Percentiles rank a stretch among this genome's conserved stretches.
These are phyloP conservation scores for Exsudoporus floridanus DNA, from an alignment of 1,284 basidiomycete species.

Conservation along the genomic window DNA sequence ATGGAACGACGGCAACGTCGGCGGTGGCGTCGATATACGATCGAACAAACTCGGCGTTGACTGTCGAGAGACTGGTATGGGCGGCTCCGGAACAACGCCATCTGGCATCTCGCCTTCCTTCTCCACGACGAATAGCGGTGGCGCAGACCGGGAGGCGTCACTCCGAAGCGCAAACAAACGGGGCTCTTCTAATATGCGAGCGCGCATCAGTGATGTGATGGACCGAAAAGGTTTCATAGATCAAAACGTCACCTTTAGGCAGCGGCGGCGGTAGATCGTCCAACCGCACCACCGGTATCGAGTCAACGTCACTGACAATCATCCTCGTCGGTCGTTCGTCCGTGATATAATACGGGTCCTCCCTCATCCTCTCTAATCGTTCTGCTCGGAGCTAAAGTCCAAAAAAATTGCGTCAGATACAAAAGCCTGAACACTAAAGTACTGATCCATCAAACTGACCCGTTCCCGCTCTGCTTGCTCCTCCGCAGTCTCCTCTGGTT, in stretches of 20 bases:
- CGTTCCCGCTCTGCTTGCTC: constrained; percentile 57
- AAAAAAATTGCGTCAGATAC: background rate
- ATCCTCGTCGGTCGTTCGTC: constrained; percentile 52
- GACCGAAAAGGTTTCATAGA: background rate
- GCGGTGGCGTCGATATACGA: constrained; percentile 39
- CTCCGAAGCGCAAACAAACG: constrained; percentile 43
- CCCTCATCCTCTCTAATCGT: constrained; percentile 67
- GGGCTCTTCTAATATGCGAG: constrained; percentile 28
- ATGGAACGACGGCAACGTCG: constrained; percentile 51
- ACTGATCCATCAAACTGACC: constrained; percentile 39
- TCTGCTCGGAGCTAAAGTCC: constrained; percentile 65
- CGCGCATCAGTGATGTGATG: constrained; percentile 11
- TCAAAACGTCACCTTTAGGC: constrained; percentile 32
- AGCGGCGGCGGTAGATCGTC: constrained; percentile 59
- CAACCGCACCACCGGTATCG: constrained; percentile 81
- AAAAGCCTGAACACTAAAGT: background rate
- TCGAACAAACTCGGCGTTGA: constrained; percentile 31
- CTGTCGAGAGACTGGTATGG: constrained; percentile 25
- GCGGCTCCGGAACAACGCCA: constrained; percentile 39
- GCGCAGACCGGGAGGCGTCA: constrained; percentile 30
- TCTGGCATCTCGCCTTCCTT: constrained; percentile 84
- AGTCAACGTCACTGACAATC: constrained; percentile 67
- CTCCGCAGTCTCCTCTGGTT: constrained; percentile 54
- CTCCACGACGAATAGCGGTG: constrained; percentile 61
- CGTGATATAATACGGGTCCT: constrained; percentile 87